Percentiles rank a stretch among this genome's conserved stretches.
Evolutionary conservation across 2,329 filamentous ascomycete genomes (phyloP).

Genomic region (Aureobasidium sp.): DNA sequence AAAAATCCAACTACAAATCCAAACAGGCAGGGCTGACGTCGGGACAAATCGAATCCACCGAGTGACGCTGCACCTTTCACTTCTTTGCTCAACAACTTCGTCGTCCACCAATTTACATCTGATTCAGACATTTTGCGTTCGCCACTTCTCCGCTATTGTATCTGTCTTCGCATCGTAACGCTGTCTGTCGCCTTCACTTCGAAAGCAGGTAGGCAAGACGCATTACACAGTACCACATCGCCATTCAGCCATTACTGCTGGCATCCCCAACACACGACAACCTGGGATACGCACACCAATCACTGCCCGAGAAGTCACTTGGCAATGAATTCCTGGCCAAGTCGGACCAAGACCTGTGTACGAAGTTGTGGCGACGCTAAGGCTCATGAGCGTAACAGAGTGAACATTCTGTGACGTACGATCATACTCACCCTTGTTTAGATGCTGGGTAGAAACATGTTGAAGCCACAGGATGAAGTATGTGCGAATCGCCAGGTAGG

Average conservation of each 20-base stretch:
- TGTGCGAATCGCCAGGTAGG: background rate
- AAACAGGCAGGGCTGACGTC: background rate
- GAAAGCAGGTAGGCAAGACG: background rate
- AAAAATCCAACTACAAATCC: background rate
- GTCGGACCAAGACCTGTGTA: background rate
- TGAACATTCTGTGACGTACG: background rate
- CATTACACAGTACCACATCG: background rate
- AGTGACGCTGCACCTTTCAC: background rate
- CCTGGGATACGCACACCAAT: background rate
- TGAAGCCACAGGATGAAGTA: background rate
- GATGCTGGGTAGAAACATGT: background rate
- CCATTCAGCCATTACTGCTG: background rate
- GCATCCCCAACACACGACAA: background rate
- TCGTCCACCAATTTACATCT: background rate
- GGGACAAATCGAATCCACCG: slow-evolving; percentile 1
- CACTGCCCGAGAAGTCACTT: background rate
- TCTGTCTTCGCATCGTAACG: background rate
- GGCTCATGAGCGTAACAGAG: background rate
- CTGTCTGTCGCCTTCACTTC: background rate
- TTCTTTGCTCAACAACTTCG: background rate
- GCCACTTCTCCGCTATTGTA: background rate
- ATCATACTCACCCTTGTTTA: background rate
- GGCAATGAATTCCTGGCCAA: background rate
- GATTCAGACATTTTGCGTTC: background rate
- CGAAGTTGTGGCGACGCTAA: no score